These are phyloP conservation scores for Scutellaria baicalensis DNA, from an alignment of 257 asterid species.

Conservation along the genomic window DNA sequence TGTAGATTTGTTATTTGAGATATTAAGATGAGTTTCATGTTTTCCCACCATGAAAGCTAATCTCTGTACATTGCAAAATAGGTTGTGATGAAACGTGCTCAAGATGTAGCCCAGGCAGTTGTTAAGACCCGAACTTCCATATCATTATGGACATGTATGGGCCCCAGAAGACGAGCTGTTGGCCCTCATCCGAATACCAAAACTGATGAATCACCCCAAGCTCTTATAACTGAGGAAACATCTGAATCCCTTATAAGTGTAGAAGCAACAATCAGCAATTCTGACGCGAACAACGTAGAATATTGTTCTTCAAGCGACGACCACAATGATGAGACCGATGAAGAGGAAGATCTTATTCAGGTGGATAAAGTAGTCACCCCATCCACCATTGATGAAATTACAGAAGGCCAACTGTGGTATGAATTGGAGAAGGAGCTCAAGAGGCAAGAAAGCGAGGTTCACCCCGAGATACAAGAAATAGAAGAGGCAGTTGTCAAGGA, in stretches of 20 bases:
- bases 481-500: conserved; percentile 66
- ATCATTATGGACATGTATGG: conserved; percentile 83
- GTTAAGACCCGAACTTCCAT: conserved; percentile 66
- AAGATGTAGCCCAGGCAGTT: conserved; percentile 88
- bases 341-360: conserved; percentile 47
- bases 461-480: conserved; percentile 49
- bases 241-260: conserved; percentile 38
- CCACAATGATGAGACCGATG: conserved; percentile 59
- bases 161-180: conserved; percentile 72
- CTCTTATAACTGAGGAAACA: conserved; percentile 37
- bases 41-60: conserved; percentile 3
- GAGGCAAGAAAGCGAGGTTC: conserved; percentile 41
- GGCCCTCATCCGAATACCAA: conserved; percentile 31
- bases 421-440: conserved; percentile 77
- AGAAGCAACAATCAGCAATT: conserved; percentile 22
- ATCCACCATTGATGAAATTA: conserved; percentile 46
- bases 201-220: conserved; percentile 38
- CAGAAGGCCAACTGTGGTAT: conserved; percentile 79
- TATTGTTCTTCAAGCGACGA: conserved; percentile 43
- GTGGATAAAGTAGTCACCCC: conserved; percentile 33
- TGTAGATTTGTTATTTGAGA: neutral
- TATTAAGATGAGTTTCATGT: neutral
- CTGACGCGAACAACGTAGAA: conserved; percentile 25
- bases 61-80: conserved; percentile 12
- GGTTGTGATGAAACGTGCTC: conserved; percentile 91